Conservation (phyloP, 352 stramenopile species). For the Phytophthora boehmeriae region DNA sequence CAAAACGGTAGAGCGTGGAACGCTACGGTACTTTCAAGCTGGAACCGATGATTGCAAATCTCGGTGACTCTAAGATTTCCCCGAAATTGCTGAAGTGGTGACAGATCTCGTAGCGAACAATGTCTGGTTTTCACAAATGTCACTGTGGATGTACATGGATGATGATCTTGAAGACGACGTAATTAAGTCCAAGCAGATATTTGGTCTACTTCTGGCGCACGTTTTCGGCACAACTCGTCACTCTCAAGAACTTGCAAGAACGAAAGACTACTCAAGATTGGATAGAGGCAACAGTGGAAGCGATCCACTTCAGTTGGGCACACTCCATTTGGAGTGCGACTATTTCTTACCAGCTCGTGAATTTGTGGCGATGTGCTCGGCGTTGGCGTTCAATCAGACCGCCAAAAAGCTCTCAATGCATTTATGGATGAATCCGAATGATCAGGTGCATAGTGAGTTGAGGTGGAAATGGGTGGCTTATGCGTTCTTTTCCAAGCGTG, state of each 20-base stretch:
- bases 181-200: neutral
- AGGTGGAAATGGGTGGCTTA: constrained; percentile 19
- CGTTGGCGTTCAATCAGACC: constrained; percentile 9
- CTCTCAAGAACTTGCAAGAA: constrained; percentile 1
- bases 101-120: neutral
- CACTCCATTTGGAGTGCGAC: constrained; percentile 1
- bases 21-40: constrained; percentile 12
- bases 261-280: neutral
- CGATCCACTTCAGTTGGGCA: constrained; percentile 5
- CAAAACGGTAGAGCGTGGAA: neutral
- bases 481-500: constrained; percentile 17
- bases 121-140: constrained; percentile 8
- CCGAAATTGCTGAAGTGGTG: neutral
- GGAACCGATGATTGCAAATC: constrained; percentile 3
- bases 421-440: neutral
- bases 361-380: constrained; percentile 10
- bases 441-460: neutral
- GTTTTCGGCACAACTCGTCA: constrained; percentile 5
- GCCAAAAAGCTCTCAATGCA: constrained; percentile 7
- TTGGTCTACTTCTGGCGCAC: neutral
- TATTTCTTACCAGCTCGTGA: neutral
- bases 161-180: neutral
- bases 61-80: no score
- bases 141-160: neutral
- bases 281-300: constrained; percentile 9